Evolutionary conservation across 495 filamentous ascomycete genomes (phyloP), one percentile per base, ranked within the genome.

Genomic region (Bryoglossum gracile): DNA sequence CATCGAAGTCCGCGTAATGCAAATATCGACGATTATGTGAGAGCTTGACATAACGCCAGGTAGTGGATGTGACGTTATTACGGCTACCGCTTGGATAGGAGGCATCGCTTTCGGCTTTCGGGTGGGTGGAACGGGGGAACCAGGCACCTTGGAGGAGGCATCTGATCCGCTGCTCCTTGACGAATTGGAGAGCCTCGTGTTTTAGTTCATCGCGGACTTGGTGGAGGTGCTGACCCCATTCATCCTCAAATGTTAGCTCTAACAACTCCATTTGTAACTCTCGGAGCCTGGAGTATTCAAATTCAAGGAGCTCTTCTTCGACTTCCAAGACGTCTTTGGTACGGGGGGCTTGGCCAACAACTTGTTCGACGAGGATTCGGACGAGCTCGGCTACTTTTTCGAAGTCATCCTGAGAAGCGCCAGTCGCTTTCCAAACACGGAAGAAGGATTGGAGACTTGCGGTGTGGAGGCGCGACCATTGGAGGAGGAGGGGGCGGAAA

Each of bases 381-480:
- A 95, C 79, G 24, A 97, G 73, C 55, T 97, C 92, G 18, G 85
- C 82, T 8, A 96, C 81, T 65, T 96, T 97, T 43, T 85, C 82
- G 53, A 96, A 94, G 66, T 99, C 92, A 42, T 89, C 82, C 19
- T 73, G 64, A 50, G 87, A 80, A 0, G 92, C 94, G 3, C 83
- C 82, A 1, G 90, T 91, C 0, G 82, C 76, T 62, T 89, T 94
- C 92, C 92, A 99, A 51, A 99, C 62, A 18, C 91, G 80, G 61
- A 96, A 84, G 54, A 95, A 95, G 10, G 87, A 81, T 55, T 91
- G 84, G n/a, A 97, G 61, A 3, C 85, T 86, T 2, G 86, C 84
- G 2, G 84, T 85, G 63, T 99, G 92, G n/a, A 99, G 65, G n/a
- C 88, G 72, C 3, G 87, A 89, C 92, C 92, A 99, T 53, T 97